phyloP scores from a whole-genome alignment of 2,329 filamentous ascomycete genomes.

The Eurotiales sp. region DNA sequence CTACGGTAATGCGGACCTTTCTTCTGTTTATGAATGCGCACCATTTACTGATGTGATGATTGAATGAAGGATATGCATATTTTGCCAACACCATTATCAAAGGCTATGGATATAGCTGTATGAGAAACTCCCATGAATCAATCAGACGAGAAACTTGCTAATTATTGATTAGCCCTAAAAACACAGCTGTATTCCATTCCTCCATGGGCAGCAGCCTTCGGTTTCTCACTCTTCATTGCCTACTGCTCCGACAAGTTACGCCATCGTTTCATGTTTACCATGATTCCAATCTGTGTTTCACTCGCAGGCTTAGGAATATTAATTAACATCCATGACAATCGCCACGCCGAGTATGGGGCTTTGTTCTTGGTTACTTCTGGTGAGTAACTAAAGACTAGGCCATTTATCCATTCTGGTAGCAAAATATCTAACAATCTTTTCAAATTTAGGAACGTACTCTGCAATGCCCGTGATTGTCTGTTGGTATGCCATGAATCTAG shows the following conservation, averaged over 20 bases:
- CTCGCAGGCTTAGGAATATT: constrained; percentile 75
- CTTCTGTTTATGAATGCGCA: neutral
- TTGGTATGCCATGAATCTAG: constrained; percentile 79
- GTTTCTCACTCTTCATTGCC: constrained; percentile 71
- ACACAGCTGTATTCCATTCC: constrained; percentile 52
- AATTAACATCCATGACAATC: constrained; percentile 65
- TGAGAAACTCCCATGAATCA: constrained; percentile 14
- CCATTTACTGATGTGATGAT: constrained; percentile 13
- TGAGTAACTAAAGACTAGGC: too few relatives aligned
- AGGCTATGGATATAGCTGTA: constrained; percentile 58
- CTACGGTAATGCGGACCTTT: constrained; percentile 48
- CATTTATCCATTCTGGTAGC: too few relatives aligned
- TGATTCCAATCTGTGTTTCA: constrained; percentile 64
- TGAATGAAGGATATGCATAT: constrained; percentile 59
- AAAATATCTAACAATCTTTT: neutral
- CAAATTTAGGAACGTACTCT: constrained; percentile 52
- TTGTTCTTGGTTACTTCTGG: constrained; percentile 80
- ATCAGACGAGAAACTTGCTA: constrained; percentile 1
- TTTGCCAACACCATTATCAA: constrained; percentile 70
- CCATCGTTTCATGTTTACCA: constrained; percentile 71
- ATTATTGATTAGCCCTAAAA: constrained; percentile 36
- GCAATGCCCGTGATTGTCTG: constrained; percentile 87
- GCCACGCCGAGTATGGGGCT: constrained; percentile 67
- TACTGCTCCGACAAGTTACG: constrained; percentile 65
- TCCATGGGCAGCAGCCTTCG: constrained; percentile 70